These are phyloP conservation scores for Yamadazyma diospyri DNA, from an alignment of 1,139 yeast genomes.

Conservation along the genomic window DNA sequence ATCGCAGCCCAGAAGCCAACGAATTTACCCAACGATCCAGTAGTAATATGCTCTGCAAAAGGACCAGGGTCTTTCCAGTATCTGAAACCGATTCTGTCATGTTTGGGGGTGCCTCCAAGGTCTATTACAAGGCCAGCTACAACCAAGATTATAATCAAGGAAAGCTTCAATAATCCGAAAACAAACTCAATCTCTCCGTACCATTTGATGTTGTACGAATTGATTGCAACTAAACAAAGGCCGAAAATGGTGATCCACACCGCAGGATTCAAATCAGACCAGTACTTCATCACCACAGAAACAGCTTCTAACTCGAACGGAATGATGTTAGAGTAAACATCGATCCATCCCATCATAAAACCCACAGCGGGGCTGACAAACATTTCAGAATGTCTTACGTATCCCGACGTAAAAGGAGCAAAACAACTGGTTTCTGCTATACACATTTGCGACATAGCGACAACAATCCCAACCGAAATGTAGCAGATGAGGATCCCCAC, in stretches of 20 bases:
- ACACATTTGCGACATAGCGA: slow-evolving; percentile 54
- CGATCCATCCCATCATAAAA: slow-evolving; percentile 59
- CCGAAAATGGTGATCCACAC: slow-evolving; percentile 42
- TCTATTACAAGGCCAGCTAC: slow-evolving; percentile 40
- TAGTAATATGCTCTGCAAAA: slow-evolving; percentile 46
- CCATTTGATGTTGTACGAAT: slow-evolving; percentile 41
- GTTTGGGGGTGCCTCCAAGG: slow-evolving; percentile 32
- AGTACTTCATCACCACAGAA: slow-evolving; percentile 37
- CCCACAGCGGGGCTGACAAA: slow-evolving; percentile 65
- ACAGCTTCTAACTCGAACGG: slow-evolving; percentile 44
- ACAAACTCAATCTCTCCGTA: slow-evolving; percentile 44
- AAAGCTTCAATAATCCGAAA: slow-evolving; percentile 43
- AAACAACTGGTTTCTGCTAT: slow-evolving; percentile 60
- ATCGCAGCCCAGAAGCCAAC: slow-evolving; percentile 71
- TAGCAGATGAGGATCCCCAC: slow-evolving; percentile 55
- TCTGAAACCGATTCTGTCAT: slow-evolving; percentile 36
- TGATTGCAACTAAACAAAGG: slow-evolving; percentile 29
- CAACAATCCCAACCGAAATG: slow-evolving; percentile 37
- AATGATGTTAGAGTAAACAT: slow-evolving; percentile 38
- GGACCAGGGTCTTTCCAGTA: slow-evolving; percentile 47
- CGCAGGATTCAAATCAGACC: slow-evolving; percentile 36
- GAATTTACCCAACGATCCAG: slow-evolving; percentile 59
- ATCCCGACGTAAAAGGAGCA: slow-evolving; percentile 60
- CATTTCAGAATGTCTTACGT: slow-evolving; percentile 50
- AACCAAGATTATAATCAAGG: slow-evolving; percentile 52